Evolutionary conservation across 106 monocot genomes (phyloP).

Genomic region (Platanthera guangdongensis): DNA sequence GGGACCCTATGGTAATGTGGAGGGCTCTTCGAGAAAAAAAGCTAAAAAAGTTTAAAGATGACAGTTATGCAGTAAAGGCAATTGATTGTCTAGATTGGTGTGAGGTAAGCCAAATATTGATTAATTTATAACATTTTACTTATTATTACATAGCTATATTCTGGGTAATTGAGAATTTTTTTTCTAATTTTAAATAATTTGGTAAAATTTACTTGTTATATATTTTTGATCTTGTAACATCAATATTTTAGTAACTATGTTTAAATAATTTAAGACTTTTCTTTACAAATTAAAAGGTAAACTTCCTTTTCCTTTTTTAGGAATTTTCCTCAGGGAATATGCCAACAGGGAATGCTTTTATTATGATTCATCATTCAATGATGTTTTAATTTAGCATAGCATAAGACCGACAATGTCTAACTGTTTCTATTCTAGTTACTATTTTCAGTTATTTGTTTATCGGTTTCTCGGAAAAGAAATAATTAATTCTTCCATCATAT

Average conservation of each 20-base stretch:
- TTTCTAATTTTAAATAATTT: background rate
- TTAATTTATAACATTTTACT: background rate
- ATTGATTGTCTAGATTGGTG: constrained; percentile 48
- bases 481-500: too few relatives aligned
- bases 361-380: too few relatives aligned
- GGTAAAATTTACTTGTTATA: background rate
- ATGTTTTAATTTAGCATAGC: too few relatives aligned
- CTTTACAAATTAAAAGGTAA: background rate
- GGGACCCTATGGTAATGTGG: constrained; percentile 42
- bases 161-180: background rate
- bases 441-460: too few relatives aligned
- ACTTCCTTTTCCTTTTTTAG: background rate
- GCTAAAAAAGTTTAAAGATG: constrained; percentile 21
- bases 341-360: too few relatives aligned
- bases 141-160: background rate
- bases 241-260: background rate
- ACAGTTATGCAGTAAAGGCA: constrained; percentile 25
- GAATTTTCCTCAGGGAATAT: background rate
- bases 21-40: constrained; percentile 30
- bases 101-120: constrained; percentile 18
- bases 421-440: too few relatives aligned
- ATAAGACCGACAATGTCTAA: too few relatives aligned
- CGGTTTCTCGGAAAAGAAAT: too few relatives aligned
- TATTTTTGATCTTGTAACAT: background rate
- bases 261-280: background rate